Conservation (phyloP, 1,284 basidiomycete species). For the Malassezia dermatis region DNA sequence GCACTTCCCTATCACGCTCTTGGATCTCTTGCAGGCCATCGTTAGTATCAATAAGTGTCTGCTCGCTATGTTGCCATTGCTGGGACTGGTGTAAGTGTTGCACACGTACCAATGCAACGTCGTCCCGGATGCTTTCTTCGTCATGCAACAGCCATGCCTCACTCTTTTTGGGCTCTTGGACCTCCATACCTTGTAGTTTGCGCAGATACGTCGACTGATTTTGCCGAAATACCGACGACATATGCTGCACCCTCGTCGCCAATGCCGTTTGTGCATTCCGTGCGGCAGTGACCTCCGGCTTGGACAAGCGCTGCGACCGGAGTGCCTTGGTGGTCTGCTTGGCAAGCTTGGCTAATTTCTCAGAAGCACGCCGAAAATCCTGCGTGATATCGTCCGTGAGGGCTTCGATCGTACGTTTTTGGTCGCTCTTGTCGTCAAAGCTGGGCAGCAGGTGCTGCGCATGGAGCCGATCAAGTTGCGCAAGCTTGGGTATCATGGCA, state of each 20-base stretch:
- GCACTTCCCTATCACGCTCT: slow-evolving; percentile 60
- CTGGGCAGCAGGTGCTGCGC: slow-evolving; percentile 90
- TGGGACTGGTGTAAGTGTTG: not conserved
- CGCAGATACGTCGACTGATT: slow-evolving; percentile 96
- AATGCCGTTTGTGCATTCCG: slow-evolving; percentile 94
- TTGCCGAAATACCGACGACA: slow-evolving; percentile 85
- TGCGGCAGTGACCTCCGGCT: slow-evolving; percentile 52
- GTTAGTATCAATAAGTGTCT: not conserved
- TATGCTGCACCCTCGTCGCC: slow-evolving; percentile 84
- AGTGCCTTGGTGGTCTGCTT: slow-evolving; percentile 49
- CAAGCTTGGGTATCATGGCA: slow-evolving; percentile 29
- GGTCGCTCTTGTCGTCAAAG: slow-evolving; percentile 81
- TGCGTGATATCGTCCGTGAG: slow-evolving; percentile 74
- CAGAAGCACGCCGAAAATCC: slow-evolving; percentile 33
- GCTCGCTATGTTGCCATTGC: not conserved
- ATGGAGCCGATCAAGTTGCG: slow-evolving; percentile 79
- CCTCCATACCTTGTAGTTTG: slow-evolving; percentile 58
- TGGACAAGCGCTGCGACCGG: slow-evolving; percentile 20
- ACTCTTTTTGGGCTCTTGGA: slow-evolving; percentile 27
- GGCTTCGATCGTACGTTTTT: slow-evolving; percentile 85
- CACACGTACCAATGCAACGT: slow-evolving; percentile 34
- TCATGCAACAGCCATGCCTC: slow-evolving; percentile 21
- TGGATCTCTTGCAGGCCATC: slow-evolving; percentile 23
- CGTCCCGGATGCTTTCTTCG: slow-evolving; percentile 34
- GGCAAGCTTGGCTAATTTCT: slow-evolving; percentile 29